Conservation (phyloP, 2,329 filamentous ascomycete genomes). For the Colletotrichum somersetense region DNA sequence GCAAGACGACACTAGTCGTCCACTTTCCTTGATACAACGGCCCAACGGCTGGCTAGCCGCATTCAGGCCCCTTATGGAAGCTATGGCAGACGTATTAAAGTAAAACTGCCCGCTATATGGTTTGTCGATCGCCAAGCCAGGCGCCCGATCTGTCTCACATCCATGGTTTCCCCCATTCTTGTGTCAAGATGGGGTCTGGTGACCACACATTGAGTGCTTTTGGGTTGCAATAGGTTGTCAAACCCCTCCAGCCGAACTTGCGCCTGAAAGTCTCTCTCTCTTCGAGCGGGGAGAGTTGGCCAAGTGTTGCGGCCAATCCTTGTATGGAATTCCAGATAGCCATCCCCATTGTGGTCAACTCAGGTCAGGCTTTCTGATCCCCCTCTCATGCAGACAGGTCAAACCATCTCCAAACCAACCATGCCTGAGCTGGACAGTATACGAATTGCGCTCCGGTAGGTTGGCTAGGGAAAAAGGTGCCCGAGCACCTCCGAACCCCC, state of each 20-base stretch:
- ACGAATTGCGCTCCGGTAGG: background rate
- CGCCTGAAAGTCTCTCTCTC: slow-evolving; percentile 10
- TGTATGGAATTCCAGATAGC: slow-evolving; percentile 12
- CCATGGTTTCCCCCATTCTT: slow-evolving; percentile 10
- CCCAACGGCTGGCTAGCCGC: slow-evolving; percentile 13
- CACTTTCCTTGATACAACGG: background rate
- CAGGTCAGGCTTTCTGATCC: background rate
- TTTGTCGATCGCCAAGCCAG: slow-evolving; percentile 33
- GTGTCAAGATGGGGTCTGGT: slow-evolving; percentile 34
- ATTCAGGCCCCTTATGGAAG: background rate
- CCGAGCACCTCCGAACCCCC: slow-evolving; percentile 29
- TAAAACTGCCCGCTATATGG: slow-evolving; percentile 1
- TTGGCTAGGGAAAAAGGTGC: background rate
- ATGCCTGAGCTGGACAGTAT: background rate
- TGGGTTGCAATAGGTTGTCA: slow-evolving; percentile 18
- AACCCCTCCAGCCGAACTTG: slow-evolving; percentile 18
- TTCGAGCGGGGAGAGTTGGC: slow-evolving; percentile 10
- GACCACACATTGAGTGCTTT: slow-evolving; percentile 17
- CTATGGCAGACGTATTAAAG: background rate
- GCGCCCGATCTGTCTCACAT: slow-evolving; percentile 27
- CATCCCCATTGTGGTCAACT: slow-evolving; percentile 6
- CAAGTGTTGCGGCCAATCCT: slow-evolving; percentile 7
- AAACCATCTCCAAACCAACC: background rate
- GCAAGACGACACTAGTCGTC: background rate
- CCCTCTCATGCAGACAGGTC: background rate